Base-by-base conservation (phyloP, 352 stramenopile genomes). In the Phytophthora capsici region DNA sequence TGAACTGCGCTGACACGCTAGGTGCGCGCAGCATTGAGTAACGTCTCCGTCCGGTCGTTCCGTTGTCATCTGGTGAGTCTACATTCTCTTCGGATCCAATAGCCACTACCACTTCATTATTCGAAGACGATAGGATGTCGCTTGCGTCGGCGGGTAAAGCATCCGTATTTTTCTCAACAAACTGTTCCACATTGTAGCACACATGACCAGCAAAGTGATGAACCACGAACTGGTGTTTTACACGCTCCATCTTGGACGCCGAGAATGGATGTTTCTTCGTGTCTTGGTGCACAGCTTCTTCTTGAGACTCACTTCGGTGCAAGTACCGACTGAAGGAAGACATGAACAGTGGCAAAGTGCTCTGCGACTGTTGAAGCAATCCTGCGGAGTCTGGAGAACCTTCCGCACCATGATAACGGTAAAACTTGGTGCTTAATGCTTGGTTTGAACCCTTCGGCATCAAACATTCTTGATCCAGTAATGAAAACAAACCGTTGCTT, bases 1-100 rank as follows among this genome's bases (percentile, higher is more conserved):
- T 93, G 62, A 99, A 99, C 67, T 99, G 89, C 19, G 88, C 88
- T 13, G 90, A 97, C 8, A 96, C 84, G 66, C 84, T 94, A 23
- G 85, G 82, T 5, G 82, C 74, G 6, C 86, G 84, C 22, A 94
- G 32, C 43, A 86, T 75, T 0, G 85, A 90, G 48, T 75, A 71
- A 8, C 78, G 71, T 26, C 78, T 66, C 16, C 77, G 69, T 12
- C 63, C 65, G 10, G 17, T 19, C 0, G 56, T 12, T 30, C 41
- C 45, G 23, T 66, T 71, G 14, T 73, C 66, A 37, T 36, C 41
- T n/a, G 71, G 67, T 3, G 30, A 63, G 48, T 89, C 79, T 17
- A 84, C 47, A 30, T 82, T 71, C n/a, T 91, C 79, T 20, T 76
- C 69, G 12, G 74, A 67, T 22, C 81, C 75, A 38, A 93, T 89